Conservation (phyloP, 2,329 filamentous ascomycete genomes). For the Phialophora expanda region DNA sequence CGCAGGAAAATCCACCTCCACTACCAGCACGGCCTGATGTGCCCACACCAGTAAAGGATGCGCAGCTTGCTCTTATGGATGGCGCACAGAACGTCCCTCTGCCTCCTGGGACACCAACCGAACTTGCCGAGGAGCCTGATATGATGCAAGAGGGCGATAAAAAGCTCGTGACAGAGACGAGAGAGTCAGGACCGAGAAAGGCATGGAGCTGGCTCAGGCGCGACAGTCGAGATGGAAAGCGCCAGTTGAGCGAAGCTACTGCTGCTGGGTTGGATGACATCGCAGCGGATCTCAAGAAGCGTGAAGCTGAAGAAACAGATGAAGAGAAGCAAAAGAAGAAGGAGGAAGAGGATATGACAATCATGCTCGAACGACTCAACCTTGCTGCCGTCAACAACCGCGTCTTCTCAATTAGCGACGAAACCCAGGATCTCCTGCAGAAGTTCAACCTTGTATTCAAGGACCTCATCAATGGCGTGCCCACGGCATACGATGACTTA, state of each 20-base stretch:
- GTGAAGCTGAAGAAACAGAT: slow-evolving; percentile 44
- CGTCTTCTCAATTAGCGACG: slow-evolving; percentile 80
- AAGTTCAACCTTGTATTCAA: slow-evolving; percentile 90
- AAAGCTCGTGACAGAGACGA: slow-evolving; percentile 37
- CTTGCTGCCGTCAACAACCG: slow-evolving; percentile 83
- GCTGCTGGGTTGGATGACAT: slow-evolving; percentile 42
- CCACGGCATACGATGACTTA: slow-evolving; percentile 92
- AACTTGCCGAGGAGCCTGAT: slow-evolving; percentile 44
- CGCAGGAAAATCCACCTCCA: slow-evolving; percentile 51
- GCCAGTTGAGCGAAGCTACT: slow-evolving; percentile 42
- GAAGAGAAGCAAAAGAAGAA: slow-evolving; percentile 55
- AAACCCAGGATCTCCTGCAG: slow-evolving; percentile 79
- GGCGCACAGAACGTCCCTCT: slow-evolving; percentile 57
- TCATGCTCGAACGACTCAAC: slow-evolving; percentile 82
- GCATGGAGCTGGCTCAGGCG: slow-evolving; percentile 49
- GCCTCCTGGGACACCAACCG: slow-evolving; percentile 54
- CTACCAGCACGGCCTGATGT: slow-evolving; percentile 44
- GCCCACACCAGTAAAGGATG: slow-evolving; percentile 46
- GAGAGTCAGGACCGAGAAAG: slow-evolving; percentile 31
- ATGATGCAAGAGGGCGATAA: slow-evolving; percentile 40
- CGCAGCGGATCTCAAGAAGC: slow-evolving; percentile 41
- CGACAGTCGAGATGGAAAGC: slow-evolving; percentile 45
- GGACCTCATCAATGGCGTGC: slow-evolving; percentile 88
- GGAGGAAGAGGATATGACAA: slow-evolving; percentile 74
- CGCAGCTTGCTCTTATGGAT: slow-evolving; percentile 53